phyloP scores from a whole-genome alignment of 1,139 yeast genomes.

The Sugiyamaella novakii region DNA sequence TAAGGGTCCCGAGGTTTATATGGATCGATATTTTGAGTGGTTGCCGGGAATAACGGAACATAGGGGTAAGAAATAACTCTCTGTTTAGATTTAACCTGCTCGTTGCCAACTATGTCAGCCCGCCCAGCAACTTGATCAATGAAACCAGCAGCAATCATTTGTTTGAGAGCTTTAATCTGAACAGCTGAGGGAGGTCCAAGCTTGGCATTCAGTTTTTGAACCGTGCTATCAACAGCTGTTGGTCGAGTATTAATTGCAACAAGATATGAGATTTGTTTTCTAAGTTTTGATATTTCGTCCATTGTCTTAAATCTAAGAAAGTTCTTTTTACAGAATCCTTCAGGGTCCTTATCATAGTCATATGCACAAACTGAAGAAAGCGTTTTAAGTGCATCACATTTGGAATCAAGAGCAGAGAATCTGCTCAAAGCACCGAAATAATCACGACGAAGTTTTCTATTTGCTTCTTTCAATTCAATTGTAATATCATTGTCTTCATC shows the following conservation, averaged over 20 bases:
- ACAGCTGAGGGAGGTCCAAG: slow-evolving; percentile 66
- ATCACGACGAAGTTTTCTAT: slow-evolving; percentile 50
- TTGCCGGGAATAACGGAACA: slow-evolving; percentile 62
- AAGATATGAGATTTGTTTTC: slow-evolving; percentile 75
- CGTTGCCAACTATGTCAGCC: slow-evolving; percentile 73
- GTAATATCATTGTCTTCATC: slow-evolving; percentile 38
- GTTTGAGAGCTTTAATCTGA: slow-evolving; percentile 81
- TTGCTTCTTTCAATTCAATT: slow-evolving; percentile 46
- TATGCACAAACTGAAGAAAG: slow-evolving; percentile 86
- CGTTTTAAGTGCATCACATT: slow-evolving; percentile 73
- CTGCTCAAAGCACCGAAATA: slow-evolving; percentile 58
- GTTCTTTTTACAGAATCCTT: slow-evolving; percentile 55
- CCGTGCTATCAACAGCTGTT: slow-evolving; percentile 51
- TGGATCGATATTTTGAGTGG: slow-evolving; percentile 41
- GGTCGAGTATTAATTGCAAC: slow-evolving; percentile 64
- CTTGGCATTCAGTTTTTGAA: slow-evolving; percentile 54
- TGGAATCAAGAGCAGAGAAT: slow-evolving; percentile 67
- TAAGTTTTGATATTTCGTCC: slow-evolving; percentile 81
- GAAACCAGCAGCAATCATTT: slow-evolving; percentile 91
- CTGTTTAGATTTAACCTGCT: slow-evolving; percentile 47
- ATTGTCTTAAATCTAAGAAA: slow-evolving; percentile 61
- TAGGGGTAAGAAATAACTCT: slow-evolving; percentile 72
- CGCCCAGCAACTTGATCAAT: slow-evolving; percentile 88
- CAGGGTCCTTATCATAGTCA: slow-evolving; percentile 57
- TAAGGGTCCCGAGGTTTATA: slow-evolving; percentile 50